phyloP scores from a whole-genome alignment of 1,284 basidiomycete species.

The Melanopsichium pennsylvanicum region DNA sequence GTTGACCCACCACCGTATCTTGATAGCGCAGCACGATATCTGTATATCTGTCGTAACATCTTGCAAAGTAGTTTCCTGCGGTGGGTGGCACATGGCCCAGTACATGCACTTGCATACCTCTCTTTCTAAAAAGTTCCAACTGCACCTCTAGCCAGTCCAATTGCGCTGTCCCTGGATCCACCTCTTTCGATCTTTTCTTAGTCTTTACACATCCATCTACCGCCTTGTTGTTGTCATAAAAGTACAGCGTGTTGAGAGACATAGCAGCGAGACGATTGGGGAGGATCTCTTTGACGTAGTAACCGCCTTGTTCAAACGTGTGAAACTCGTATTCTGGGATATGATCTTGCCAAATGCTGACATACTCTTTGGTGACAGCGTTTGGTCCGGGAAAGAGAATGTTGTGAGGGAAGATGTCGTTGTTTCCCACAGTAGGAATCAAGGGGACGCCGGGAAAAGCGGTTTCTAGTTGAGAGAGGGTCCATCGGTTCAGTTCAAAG shows the following conservation, averaged over 20 bases:
- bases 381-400: conserved; percentile 75
- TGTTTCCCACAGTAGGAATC: conserved; percentile 80
- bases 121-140: conserved; percentile 74
- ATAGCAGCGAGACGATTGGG: conserved; percentile 80
- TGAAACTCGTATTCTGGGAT: conserved; percentile 83
- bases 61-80: conserved; percentile 80
- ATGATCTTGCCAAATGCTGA: conserved; percentile 81
- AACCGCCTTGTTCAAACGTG: conserved; percentile 72
- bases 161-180: conserved; percentile 56
- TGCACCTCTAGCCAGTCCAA: conserved; percentile 88
- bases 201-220: conserved; percentile 65
- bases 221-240: conserved; percentile 90
- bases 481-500: conserved; percentile 76
- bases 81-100: conserved; percentile 76
- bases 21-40: conserved; percentile 84
- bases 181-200: conserved; percentile 24
- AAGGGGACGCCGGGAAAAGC: conserved; percentile 82
- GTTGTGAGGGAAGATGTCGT: conserved; percentile 67
- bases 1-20: conserved; percentile 87
- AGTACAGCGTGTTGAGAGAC: conserved; percentile 89
- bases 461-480: conserved; percentile 76
- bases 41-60: conserved; percentile 81
- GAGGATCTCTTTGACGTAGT: conserved; percentile 83
- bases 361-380: conserved; percentile 74
- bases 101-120: conserved; percentile 78